Evolutionary conservation across 2,329 filamentous ascomycete species (phyloP), one percentile per base, ranked within the genome.

Genomic region (Capronia coronata): DNA sequence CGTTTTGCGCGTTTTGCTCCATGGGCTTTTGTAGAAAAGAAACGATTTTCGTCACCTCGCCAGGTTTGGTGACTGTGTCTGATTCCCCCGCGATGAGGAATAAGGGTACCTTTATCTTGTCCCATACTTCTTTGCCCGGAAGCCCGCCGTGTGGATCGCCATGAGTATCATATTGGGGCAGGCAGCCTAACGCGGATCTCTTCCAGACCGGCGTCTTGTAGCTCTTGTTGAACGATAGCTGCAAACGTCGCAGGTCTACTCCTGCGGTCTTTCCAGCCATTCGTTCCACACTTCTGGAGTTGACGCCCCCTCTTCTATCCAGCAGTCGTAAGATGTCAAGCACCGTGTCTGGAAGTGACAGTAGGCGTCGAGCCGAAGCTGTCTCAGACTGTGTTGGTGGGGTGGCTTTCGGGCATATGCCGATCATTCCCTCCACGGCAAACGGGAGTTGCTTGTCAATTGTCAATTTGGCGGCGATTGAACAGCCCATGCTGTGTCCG

Each of bases 401-500:
- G 0, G 77, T 76, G 3, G 86, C 78, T 22, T 81, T 74, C 1
- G 93, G 91, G 56, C 89, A 96, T 19, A 97, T 83, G 2, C 82
- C 87, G 23, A 96, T 73, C 5, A 96, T 64, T 0, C 87, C 89
- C 40, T 82, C 69, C n/a, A 94, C 76, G 61, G 86, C 73, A 8
- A 78, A 72, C n/a, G 87, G 61, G 1, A 71, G 21, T 73, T 71
- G 18, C 67, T 71, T 1, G 76, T 79, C 56, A 0, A 80, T 82
- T 8, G 87, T 83, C 44, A 97, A 71, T 13, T 84, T 71, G 21
- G 86, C 83, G 4, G 84, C 80, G 16, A 96, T 71, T 2, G 86
- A 86, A 51, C 86, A 89, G 5, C 93, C 93, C 79, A 96, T 85
- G 64, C 88, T 95, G 63, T 98, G 93, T 1, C 48, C 54, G 22